These are phyloP conservation scores for Hyaloscypha variabilis DNA, from an alignment of 495 filamentous ascomycete species.

Conservation along the genomic window DNA sequence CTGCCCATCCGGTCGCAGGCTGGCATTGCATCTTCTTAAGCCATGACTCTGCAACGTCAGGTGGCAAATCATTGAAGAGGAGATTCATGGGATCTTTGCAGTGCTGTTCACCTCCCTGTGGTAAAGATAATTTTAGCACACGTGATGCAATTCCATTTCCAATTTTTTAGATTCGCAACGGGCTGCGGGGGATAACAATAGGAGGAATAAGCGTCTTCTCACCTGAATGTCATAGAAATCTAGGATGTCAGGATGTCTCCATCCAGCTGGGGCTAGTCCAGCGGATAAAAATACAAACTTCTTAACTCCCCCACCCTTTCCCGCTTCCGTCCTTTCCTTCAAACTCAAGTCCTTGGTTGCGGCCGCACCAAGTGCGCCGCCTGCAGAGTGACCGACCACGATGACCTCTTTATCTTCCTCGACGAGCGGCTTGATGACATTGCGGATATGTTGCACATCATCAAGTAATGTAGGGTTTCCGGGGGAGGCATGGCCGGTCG, in stretches of 20 bases:
- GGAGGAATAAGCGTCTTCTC: background rate
- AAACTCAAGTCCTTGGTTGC: background rate
- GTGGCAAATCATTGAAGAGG: background rate
- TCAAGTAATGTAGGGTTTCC: background rate
- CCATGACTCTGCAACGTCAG: background rate
- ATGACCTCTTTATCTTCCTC: background rate
- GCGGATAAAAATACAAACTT: background rate
- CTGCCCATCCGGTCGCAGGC: background rate
- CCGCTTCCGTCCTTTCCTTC: background rate
- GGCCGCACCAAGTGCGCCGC: background rate
- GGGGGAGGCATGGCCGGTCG: background rate
- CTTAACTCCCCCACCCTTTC: background rate
- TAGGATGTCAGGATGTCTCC: background rate
- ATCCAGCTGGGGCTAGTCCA: background rate
- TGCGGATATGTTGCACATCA: background rate
- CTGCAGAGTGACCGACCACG: background rate
- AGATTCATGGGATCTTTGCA: background rate
- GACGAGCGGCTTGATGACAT: background rate
- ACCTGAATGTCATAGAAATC: background rate
- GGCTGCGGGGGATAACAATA: background rate
- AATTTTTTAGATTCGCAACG: background rate
- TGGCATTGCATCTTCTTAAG: background rate
- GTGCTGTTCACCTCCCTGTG: background rate
- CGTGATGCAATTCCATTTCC: background rate
- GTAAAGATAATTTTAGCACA: background rate